A percentile compares a stretch with the other conserved stretches of the same genome.
These are phyloP conservation scores for Vigna mungo DNA, from an alignment of 306 rosid genomes.

Conservation along the genomic window DNA sequence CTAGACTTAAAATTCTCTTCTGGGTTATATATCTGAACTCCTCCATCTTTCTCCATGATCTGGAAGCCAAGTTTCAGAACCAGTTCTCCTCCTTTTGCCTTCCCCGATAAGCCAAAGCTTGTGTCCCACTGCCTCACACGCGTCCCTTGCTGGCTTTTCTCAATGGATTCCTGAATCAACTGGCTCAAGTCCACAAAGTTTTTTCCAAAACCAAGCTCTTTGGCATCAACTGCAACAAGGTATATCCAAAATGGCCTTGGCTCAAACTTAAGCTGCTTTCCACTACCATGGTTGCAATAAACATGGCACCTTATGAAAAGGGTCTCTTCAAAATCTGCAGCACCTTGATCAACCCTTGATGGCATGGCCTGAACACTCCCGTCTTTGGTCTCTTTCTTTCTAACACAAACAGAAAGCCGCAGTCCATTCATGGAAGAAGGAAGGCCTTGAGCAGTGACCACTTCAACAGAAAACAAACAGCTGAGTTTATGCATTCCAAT, in stretches of 20 bases:
- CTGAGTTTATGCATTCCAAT: conserved; percentile 80
- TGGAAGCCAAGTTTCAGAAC: conserved; percentile 84
- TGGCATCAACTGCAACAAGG: conserved; percentile 78
- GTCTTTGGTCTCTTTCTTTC: conserved; percentile 88
- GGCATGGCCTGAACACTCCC: conserved; percentile 94
- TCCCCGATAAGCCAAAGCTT: conserved; percentile 73
- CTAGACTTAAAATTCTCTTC: conserved; percentile 52
- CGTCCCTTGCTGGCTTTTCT: conserved; percentile 62
- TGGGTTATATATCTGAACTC: conserved; percentile 67
- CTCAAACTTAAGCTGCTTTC: conserved; percentile 68
- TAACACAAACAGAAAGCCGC: conserved; percentile 76
- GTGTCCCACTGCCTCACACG: conserved; percentile 85
- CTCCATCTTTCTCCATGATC: conserved; percentile 90
- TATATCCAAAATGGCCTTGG: conserved; percentile 79
- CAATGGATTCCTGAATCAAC: conserved; percentile 79
- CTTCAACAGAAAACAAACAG: conserved; percentile 84
- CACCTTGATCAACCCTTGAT: conserved; percentile 80
- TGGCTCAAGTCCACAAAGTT: conserved; percentile 70
- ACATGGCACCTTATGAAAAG: conserved; percentile 80
- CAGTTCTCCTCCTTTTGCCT: conserved; percentile 86
- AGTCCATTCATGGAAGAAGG: conserved; percentile 92
- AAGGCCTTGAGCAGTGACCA: conserved; percentile 75
- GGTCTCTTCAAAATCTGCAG: conserved; percentile 95
- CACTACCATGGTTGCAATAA: conserved; percentile 56
- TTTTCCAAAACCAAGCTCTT: conserved; percentile 79